Percentiles rank a stretch among this genome's conserved stretches.
phyloP scores from a whole-genome alignment of 768 basidiomycete species.

The Chalciporus chontae region DNA sequence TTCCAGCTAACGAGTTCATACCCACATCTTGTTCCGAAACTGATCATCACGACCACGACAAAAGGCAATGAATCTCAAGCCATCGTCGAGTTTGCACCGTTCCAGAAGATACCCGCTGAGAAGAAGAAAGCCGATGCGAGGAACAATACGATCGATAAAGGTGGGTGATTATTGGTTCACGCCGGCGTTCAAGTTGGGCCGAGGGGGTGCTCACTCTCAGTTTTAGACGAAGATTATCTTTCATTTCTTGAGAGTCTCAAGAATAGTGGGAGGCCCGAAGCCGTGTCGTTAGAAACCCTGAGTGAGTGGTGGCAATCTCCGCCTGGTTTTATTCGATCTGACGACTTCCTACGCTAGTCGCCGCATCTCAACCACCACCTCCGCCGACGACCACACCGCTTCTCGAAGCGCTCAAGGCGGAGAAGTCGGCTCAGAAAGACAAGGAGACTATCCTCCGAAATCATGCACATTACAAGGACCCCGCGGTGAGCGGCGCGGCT shows the following conservation, averaged over 20 bases:
- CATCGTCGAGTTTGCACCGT: slow-evolving; percentile 91
- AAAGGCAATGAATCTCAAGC: slow-evolving; percentile 85
- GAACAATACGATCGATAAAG: slow-evolving; percentile 87
- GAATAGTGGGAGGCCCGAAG: slow-evolving; percentile 46
- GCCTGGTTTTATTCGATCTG: not conserved
- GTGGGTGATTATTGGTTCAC: slow-evolving; percentile 36
- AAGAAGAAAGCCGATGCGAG: slow-evolving; percentile 79
- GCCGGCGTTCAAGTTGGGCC: not conserved
- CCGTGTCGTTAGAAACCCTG: slow-evolving; percentile 59
- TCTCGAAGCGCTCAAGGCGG: slow-evolving; percentile 88
- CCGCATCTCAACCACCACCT: slow-evolving; percentile 54
- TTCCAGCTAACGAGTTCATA: not conserved
- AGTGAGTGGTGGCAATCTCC: slow-evolving; percentile 37
- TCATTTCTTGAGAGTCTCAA: slow-evolving; percentile 79
- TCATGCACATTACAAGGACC: slow-evolving; percentile 69
- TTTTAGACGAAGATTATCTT: slow-evolving; percentile 73
- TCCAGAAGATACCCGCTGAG: slow-evolving; percentile 74
- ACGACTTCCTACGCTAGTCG: slow-evolving; percentile 42
- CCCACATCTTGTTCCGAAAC: not conserved
- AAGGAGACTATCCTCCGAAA: slow-evolving; percentile 70
- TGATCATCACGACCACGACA: not conserved
- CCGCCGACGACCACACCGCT: slow-evolving; percentile 85
- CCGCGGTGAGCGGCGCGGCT: slow-evolving; percentile 24
- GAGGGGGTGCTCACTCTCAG: too few relatives aligned
- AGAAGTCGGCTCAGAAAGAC: slow-evolving; percentile 61